Percentiles rank a stretch among this genome's conserved stretches.
phyloP scores from a whole-genome alignment of 768 basidiomycete species.

The Candolleomyces aberdarensis region DNA sequence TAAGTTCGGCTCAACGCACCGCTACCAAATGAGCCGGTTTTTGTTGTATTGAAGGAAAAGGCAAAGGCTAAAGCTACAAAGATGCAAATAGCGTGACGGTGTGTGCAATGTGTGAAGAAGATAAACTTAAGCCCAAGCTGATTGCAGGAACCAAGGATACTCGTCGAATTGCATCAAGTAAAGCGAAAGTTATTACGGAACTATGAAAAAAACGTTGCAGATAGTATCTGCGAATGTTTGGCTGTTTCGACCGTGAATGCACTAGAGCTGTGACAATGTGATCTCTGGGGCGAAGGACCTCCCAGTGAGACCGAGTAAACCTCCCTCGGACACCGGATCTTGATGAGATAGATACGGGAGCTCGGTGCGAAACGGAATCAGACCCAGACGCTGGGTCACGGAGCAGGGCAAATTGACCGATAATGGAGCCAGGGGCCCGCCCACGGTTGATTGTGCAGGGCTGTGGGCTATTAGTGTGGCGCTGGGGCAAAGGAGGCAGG shows the following conservation, averaged over 20 bases:
- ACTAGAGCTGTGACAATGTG: constrained; percentile 7
- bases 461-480: constrained; percentile 7
- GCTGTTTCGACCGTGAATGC: constrained; percentile 13
- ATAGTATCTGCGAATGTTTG: constrained; percentile 22
- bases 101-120: constrained; percentile 4
- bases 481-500: constrained; percentile 1
- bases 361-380: constrained; percentile 23
- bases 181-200: constrained; percentile 10
- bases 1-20: background rate
- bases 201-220: constrained; percentile 48
- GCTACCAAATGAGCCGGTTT: background rate
- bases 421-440: constrained; percentile 1
- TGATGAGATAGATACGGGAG: constrained; percentile 30
- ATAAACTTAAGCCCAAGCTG: constrained; percentile 12
- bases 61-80: constrained; percentile 2
- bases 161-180: background rate
- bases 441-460: background rate
- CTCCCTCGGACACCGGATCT: constrained; percentile 40
- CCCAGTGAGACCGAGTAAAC: constrained; percentile 26
- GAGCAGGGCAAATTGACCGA: constrained; percentile 4
- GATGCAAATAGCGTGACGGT: constrained; percentile 3
- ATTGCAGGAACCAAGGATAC: constrained; percentile 1
- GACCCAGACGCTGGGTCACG: constrained; percentile 8
- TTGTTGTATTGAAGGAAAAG: background rate
- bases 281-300: constrained; percentile 14